Percentiles rank a stretch among this genome's conserved stretches.
phyloP scores from a whole-genome alignment of 331 rosid genomes.

The Ulmus americana region DNA sequence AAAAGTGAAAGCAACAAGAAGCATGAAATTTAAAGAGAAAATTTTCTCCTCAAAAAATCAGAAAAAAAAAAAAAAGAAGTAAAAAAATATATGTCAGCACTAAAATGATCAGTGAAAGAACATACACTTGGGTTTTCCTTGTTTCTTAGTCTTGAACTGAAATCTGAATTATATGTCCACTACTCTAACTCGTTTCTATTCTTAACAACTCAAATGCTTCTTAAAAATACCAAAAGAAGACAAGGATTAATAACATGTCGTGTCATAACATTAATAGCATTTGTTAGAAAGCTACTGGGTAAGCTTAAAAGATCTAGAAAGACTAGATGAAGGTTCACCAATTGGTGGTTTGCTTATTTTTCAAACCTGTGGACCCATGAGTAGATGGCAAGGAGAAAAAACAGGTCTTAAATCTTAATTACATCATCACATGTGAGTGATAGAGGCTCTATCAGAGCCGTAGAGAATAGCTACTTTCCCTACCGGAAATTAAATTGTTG shows the following conservation, averaged over 20 bases:
- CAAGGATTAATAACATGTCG: background rate
- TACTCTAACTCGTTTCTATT: background rate
- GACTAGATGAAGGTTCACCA: conserved; percentile 4
- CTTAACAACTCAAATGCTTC: conserved; percentile 4
- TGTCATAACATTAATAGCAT: background rate
- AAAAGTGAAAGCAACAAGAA: conserved; percentile 4
- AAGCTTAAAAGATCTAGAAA: background rate
- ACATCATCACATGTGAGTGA: background rate
- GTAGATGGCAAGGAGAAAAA: conserved; percentile 2
- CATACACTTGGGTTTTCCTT: conserved; percentile 6
- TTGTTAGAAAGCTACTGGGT: background rate
- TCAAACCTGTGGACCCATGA: conserved; percentile 19
- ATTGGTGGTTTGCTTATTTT: conserved; percentile 2
- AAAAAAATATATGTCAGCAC: background rate
- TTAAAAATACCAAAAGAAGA: background rate
- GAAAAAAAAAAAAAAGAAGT: too few species aligned
- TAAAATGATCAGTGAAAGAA: background rate
- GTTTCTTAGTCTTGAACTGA: conserved; percentile 2
- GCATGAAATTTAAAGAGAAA: background rate
- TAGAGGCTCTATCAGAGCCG: background rate
- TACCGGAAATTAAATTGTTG: conserved; percentile 17
- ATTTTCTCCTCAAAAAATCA: background rate
- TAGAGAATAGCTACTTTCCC: conserved; percentile 13
- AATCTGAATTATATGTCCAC: conserved; percentile 9
- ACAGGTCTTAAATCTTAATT: background rate